Evolutionary conservation across 2,329 filamentous ascomycete genomes (phyloP).

Genomic region (Zalaria sp.): DNA sequence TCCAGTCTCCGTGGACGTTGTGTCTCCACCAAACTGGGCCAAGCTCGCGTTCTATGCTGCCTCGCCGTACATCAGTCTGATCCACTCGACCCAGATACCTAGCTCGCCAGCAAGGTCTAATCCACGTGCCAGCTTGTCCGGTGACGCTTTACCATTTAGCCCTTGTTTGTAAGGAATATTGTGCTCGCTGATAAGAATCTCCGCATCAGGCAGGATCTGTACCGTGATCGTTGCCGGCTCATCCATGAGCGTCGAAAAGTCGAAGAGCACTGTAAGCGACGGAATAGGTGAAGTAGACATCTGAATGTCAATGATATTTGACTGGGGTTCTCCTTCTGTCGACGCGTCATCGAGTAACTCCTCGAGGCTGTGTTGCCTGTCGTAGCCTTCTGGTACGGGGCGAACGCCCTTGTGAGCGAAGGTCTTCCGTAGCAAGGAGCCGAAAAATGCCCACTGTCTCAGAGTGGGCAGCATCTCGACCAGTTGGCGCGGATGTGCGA

Average conservation of each 20-base stretch:
- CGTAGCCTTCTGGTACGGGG: slow-evolving; percentile 8
- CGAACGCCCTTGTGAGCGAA: slow-evolving; percentile 30
- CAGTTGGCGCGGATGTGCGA: slow-evolving; percentile 65
- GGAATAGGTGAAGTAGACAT: slow-evolving; percentile 18
- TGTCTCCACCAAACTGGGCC: no score
- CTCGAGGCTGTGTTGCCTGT: slow-evolving; percentile 15
- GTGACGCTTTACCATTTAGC: slow-evolving; percentile 11
- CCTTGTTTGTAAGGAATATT: slow-evolving; percentile 16
- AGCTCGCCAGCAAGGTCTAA: slow-evolving; percentile 35
- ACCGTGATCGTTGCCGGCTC: slow-evolving; percentile 40
- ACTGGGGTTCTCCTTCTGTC: neutral
- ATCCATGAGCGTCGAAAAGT: slow-evolving; percentile 3
- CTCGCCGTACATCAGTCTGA: slow-evolving; percentile 11
- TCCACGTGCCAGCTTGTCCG: slow-evolving; percentile 24
- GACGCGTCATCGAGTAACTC: slow-evolving; percentile 5
- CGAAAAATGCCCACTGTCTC: slow-evolving; percentile 61
- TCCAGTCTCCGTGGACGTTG: no score
- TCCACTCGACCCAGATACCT: slow-evolving; percentile 38
- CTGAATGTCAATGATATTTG: slow-evolving; percentile 16
- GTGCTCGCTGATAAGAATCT: slow-evolving; percentile 44
- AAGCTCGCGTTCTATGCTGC: no score
- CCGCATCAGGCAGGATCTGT: slow-evolving; percentile 45
- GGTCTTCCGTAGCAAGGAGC: slow-evolving; percentile 47
- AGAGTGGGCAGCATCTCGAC: slow-evolving; percentile 59
- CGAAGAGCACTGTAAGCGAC: slow-evolving; percentile 12